Conservation (phyloP, 345 rosid genomes). For the Lepidium aucheri region DNA sequence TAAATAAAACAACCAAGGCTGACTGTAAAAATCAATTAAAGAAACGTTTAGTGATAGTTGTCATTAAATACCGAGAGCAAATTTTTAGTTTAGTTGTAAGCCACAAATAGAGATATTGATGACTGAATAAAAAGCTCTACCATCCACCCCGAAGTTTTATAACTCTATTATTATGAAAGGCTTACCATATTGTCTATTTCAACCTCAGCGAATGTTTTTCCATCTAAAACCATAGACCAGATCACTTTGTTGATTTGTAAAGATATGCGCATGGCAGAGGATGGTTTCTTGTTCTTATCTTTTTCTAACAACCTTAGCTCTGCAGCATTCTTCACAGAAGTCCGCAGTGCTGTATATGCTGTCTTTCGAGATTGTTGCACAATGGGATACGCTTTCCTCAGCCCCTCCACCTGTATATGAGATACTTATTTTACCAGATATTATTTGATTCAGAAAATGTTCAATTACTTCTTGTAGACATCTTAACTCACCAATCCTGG, state of each 20-base stretch:
- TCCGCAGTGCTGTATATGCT: constrained; percentile 66
- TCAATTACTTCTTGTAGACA: background rate
- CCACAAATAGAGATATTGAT: background rate
- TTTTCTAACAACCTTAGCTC: constrained; percentile 79
- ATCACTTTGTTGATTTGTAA: constrained; percentile 79
- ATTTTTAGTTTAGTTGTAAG: background rate
- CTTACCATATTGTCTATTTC: constrained; percentile 98
- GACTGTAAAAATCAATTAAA: background rate
- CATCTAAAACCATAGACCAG: constrained; percentile 96
- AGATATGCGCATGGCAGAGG: constrained; percentile 94
- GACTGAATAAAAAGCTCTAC: background rate
- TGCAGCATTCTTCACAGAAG: constrained; percentile 77
- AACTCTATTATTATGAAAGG: background rate
- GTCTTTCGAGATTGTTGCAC: constrained; percentile 63
- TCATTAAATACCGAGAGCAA: background rate
- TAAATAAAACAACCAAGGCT: background rate
- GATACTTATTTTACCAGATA: background rate
- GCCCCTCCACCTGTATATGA: constrained; percentile 54
- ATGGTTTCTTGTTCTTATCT: constrained; percentile 95
- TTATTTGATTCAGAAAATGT: background rate
- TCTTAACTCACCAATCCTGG: constrained; percentile 30
- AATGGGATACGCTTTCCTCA: constrained; percentile 51
- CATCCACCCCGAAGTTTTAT: background rate
- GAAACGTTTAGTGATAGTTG: background rate
- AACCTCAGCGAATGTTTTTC: constrained; percentile 94